These are phyloP conservation scores for Acanthochlamys bracteata DNA, from an alignment of 106 monocot species.

Conservation along the genomic window DNA sequence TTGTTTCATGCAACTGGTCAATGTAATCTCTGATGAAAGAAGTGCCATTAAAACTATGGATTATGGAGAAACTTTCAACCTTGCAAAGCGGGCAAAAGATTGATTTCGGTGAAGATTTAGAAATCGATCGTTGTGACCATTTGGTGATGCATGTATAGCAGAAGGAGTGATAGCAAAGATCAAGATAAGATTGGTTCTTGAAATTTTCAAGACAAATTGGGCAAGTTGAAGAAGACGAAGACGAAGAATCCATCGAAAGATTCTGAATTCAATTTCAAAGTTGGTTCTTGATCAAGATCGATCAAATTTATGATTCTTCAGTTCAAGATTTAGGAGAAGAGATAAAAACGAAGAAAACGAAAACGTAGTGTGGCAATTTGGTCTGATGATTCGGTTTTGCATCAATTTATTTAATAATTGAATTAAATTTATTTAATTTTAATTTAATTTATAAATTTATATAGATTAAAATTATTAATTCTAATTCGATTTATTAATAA, in stretches of 20 bases:
- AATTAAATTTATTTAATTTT: too few relatives aligned
- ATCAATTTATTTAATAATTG: too few relatives aligned
- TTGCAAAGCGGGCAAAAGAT: conserved; percentile 30
- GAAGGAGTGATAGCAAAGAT: conserved; percentile 41
- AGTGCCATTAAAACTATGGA: conserved; percentile 46
- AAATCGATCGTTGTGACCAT: conserved; percentile 17
- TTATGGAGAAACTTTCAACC: conserved; percentile 43
- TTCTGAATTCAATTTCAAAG: too few relatives aligned
- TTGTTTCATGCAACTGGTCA: conserved; percentile 16
- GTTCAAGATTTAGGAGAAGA: too few relatives aligned
- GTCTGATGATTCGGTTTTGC: too few relatives aligned
- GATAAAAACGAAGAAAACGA: too few relatives aligned
- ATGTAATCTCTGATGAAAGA: conserved; percentile 45
- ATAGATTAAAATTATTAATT: too few relatives aligned
- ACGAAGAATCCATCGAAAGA: not conserved
- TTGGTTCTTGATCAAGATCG: too few relatives aligned
- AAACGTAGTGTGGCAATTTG: too few relatives aligned
- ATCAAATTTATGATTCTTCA: too few relatives aligned
- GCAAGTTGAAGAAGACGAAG: conserved; percentile 2
- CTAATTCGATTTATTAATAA: too few relatives aligned
- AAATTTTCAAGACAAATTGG: conserved; percentile 35
- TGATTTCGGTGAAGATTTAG: conserved; percentile 25
- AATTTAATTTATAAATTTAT: too few relatives aligned
- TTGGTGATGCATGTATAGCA: conserved; percentile 32
- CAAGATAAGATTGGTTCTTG: conserved; percentile 30